Conservation (phyloP, 2,329 filamentous ascomycete genomes). For the Scolecobasidium constrictum region DNA sequence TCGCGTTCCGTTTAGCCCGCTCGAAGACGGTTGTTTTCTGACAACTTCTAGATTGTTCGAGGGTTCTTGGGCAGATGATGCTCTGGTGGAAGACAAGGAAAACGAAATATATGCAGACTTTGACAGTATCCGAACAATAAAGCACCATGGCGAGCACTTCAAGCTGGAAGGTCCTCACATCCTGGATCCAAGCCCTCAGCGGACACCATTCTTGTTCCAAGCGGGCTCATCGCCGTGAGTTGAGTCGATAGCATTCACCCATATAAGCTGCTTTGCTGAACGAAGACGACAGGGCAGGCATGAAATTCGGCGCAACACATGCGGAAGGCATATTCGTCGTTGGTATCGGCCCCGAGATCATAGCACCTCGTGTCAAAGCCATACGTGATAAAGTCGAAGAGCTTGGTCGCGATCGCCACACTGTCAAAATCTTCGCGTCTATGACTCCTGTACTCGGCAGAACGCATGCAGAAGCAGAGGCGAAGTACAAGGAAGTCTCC, state of each 20-base stretch:
- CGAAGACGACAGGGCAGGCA: conserved; percentile 33
- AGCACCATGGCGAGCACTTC: conserved; percentile 48
- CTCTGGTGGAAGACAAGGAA: conserved; percentile 41
- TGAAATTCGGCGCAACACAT: conserved; percentile 44
- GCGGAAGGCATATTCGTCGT: conserved; percentile 52
- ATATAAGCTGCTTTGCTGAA: background rate
- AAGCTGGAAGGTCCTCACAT: conserved; percentile 35
- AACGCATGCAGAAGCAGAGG: conserved; percentile 37
- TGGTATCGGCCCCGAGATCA: conserved; percentile 38
- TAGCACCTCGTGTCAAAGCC: conserved; percentile 40
- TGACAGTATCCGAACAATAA: conserved; percentile 47
- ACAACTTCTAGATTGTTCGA: no score
- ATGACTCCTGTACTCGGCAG: conserved; percentile 24
- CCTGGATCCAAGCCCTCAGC: conserved; percentile 27
- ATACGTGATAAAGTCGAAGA: conserved; percentile 41
- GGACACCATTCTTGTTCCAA: conserved; percentile 34
- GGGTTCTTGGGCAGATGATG: conserved; percentile 44
- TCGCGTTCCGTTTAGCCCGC: no score
- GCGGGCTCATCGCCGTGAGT: conserved; percentile 41
- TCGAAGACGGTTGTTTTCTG: no score
- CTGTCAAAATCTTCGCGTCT: conserved; percentile 40
- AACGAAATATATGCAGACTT: conserved; percentile 49
- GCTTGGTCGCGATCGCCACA: conserved; percentile 43
- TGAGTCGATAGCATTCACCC: background rate
- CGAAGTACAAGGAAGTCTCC: conserved; percentile 40